phyloP scores from a whole-genome alignment of 177 flowering plant genomes.

The Vitis hybrid region DNA sequence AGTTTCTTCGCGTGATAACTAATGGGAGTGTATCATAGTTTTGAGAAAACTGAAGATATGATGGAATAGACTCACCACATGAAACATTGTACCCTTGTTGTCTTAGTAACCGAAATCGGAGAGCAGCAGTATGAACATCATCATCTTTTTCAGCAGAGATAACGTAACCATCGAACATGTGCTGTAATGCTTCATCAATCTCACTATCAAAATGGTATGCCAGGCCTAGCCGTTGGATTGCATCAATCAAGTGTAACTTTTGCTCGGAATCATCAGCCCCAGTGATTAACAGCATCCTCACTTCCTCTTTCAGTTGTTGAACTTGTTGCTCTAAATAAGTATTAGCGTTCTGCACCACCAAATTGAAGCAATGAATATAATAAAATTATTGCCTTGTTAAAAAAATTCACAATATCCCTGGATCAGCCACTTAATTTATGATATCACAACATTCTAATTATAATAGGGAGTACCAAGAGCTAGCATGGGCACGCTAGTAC shows the following conservation, averaged over 20 bases:
- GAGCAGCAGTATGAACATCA: slow-evolving; percentile 20
- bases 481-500: no score
- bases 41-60: no score
- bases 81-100: slow-evolving; percentile 26
- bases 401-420: neutral
- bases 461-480: no score
- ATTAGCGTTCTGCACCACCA: no score
- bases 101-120: slow-evolving; percentile 31
- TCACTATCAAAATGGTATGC: slow-evolving; percentile 24
- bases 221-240: slow-evolving; percentile 35
- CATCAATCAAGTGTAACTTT: slow-evolving; percentile 25
- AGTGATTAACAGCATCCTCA: slow-evolving; percentile 15
- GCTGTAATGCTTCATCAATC: slow-evolving; percentile 20
- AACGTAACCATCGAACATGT: slow-evolving; percentile 2
- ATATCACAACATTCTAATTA: no score
- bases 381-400: no score
- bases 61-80: neutral
- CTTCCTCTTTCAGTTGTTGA: slow-evolving; percentile 25
- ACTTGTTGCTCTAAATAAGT: neutral
- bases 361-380: no score
- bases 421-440: neutral
- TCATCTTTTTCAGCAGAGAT: neutral
- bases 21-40: neutral
- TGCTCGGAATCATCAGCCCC: neutral
- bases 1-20: neutral